Percentiles rank a stretch among this genome's conserved stretches.
These are phyloP conservation scores for Neospora caninum DNA, from an alignment of 169 alveolate species.

Conservation along the genomic window DNA sequence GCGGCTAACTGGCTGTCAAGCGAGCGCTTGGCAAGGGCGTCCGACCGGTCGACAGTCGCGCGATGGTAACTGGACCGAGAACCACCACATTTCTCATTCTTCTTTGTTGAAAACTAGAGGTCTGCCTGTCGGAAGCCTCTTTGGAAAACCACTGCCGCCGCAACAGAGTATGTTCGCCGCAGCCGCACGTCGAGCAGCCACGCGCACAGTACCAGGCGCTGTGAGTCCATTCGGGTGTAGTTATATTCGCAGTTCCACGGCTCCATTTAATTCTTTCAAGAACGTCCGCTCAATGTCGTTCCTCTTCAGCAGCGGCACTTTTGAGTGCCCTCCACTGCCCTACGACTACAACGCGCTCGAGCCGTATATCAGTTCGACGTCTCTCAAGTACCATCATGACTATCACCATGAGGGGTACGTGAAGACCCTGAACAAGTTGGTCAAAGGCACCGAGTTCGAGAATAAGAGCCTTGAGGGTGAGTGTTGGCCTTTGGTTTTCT, in stretches of 20 bases:
- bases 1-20: no score
- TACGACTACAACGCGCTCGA: slow-evolving; percentile 91
- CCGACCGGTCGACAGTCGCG: no score
- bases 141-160: background rate
- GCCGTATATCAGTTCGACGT: slow-evolving; percentile 92
- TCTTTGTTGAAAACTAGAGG: no score
- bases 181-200: background rate
- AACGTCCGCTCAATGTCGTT: background rate
- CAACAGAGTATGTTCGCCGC: background rate
- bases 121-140: no score
- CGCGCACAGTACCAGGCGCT: background rate
- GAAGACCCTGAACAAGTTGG: slow-evolving; percentile 49
- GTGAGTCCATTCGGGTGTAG: background rate
- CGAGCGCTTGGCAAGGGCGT: no score
- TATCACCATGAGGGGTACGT: slow-evolving; percentile 72
- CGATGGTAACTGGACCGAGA: no score
- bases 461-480: slow-evolving; percentile 67
- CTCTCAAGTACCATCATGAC: slow-evolving; percentile 93
- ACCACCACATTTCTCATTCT: no score
- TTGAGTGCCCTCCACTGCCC: slow-evolving; percentile 91
- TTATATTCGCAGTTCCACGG: background rate
- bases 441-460: slow-evolving; percentile 70
- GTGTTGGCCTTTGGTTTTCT: background rate
- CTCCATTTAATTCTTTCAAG: background rate
- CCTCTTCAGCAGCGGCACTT: slow-evolving; percentile 43